Conservation (phyloP, 108 stramenopile genomes). For the Nannochloropsis gaditana region DNA sequence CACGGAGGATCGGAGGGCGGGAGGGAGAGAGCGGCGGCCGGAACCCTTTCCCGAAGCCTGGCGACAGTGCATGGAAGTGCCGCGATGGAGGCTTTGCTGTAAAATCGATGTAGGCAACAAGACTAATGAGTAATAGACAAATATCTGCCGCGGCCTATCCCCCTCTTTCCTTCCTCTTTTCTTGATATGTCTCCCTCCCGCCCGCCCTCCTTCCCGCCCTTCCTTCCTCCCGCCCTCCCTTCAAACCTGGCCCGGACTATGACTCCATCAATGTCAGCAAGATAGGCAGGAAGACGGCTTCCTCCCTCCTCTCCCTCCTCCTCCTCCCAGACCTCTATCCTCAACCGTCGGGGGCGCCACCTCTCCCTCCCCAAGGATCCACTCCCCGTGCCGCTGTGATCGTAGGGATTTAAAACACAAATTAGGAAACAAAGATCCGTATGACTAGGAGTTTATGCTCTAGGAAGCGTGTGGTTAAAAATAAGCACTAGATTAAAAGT, state of each 20-base stretch:
- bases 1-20: neutral
- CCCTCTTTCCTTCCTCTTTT: neutral
- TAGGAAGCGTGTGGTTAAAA: no score
- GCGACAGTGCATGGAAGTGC: neutral
- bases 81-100: neutral
- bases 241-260: neutral
- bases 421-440: no score
- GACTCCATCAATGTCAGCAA: neutral
- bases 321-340: neutral
- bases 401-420: no score
- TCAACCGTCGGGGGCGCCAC: neutral
- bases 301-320: slow-evolving; percentile 14
- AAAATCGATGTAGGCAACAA: no score
- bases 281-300: neutral
- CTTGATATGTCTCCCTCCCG: no score
- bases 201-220: neutral
- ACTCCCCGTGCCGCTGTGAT: no score
- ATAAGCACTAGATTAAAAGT: no score
- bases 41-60: neutral
- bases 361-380: neutral
- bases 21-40: neutral
- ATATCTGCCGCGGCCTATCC: neutral
- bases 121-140: no score
- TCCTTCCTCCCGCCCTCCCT: neutral
- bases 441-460: no score